phyloP scores from a whole-genome alignment of 2,329 filamentous ascomycete species.

The Akanthomyces lecanii region DNA sequence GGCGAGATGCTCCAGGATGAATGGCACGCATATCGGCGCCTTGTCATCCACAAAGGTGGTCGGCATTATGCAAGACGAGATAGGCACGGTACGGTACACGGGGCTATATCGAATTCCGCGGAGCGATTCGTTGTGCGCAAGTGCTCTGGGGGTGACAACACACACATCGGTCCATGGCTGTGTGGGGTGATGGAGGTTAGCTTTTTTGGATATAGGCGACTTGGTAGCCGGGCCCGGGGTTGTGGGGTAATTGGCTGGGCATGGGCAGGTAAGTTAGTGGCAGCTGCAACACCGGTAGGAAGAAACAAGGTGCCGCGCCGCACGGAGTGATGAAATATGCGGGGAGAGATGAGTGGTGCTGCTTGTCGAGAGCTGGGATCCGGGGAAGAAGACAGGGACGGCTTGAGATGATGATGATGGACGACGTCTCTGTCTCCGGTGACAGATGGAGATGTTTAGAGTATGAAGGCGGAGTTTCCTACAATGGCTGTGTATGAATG shows the following conservation, averaged over 20 bases:
- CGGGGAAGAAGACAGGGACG: neutral
- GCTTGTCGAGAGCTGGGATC: neutral
- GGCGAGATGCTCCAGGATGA: slow-evolving; percentile 61
- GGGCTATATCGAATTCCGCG: neutral
- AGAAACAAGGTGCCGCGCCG: neutral
- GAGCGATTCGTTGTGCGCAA: neutral
- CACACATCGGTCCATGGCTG: neutral
- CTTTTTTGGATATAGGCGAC: slow-evolving; percentile 13
- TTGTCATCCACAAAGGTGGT: slow-evolving; percentile 66
- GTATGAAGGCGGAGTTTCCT: neutral
- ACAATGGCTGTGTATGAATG: neutral
- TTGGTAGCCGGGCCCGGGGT: slow-evolving; percentile 6
- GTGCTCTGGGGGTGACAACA: no score
- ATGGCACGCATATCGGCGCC: slow-evolving; percentile 70
- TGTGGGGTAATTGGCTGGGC: slow-evolving; percentile 2
- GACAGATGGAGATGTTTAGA: neutral
- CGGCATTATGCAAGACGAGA: slow-evolving; percentile 6
- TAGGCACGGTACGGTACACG: neutral
- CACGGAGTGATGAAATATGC: neutral
- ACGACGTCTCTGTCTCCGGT: neutral
- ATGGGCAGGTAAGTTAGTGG: neutral
- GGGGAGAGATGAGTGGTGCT: neutral
- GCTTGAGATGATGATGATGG: neutral
- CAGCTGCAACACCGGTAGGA: neutral
- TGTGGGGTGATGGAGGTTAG: slow-evolving; percentile 5